Conservation (phyloP, 2,329 filamentous ascomycete species). For the Pestalotiopsis sp. region DNA sequence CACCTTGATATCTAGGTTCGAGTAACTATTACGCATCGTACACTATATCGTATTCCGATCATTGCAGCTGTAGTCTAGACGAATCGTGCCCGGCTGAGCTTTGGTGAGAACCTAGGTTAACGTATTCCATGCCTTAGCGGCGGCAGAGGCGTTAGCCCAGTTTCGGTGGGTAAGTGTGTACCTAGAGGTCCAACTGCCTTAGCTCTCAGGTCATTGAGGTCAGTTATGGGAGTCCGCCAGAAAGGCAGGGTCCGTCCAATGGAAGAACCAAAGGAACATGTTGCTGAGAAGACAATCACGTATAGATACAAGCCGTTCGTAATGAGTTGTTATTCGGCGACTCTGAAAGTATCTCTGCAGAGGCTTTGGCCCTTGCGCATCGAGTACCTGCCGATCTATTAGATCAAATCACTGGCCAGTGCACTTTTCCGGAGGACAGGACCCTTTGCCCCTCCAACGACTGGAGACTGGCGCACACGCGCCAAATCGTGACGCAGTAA, state of each 20-base stretch:
- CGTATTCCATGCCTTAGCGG: not conserved
- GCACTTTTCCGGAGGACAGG: not conserved
- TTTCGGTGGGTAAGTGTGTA: not conserved
- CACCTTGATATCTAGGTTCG: too few relatives aligned
- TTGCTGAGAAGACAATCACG: too few relatives aligned
- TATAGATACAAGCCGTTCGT: not conserved
- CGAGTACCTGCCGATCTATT: not conserved
- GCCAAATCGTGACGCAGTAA: conserved; percentile 5
- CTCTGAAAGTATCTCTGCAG: not conserved
- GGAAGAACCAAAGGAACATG: too few relatives aligned
- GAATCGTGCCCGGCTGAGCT: not conserved
- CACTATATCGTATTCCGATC: not conserved
- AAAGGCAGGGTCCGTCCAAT: too few relatives aligned
- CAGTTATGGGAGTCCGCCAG: not conserved
- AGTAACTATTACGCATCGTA: not conserved
- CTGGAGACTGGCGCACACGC: not conserved
- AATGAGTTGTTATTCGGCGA: not conserved
- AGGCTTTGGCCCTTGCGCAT: not conserved
- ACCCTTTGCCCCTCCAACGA: conserved; percentile 5
- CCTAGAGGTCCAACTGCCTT: not conserved
- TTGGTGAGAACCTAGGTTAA: not conserved
- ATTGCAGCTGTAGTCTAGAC: not conserved
- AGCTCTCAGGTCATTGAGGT: not conserved
- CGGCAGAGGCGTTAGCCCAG: not conserved
- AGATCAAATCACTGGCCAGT: not conserved